Evolutionary conservation across 768 basidiomycete species (phyloP).

Genomic region (Kwoniella newhampshirensis): DNA sequence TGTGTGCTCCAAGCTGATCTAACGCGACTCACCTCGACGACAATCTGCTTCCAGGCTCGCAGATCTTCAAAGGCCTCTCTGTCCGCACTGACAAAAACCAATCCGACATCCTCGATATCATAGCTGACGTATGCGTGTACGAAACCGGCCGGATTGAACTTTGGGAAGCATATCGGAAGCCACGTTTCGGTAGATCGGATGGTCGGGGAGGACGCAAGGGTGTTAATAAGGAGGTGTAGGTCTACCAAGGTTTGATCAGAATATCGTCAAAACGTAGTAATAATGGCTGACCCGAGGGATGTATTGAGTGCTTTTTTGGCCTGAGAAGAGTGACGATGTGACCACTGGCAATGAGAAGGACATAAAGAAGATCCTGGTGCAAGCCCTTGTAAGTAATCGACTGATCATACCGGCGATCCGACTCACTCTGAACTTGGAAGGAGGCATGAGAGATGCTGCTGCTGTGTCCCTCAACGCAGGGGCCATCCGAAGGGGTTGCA

Average conservation of each 20-base stretch:
- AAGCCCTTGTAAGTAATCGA: not conserved
- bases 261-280: not conserved
- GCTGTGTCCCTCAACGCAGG: conserved; percentile 66
- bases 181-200: conserved; percentile 76
- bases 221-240: conserved; percentile 88
- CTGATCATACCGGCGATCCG: not conserved
- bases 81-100: conserved; percentile 78
- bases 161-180: conserved; percentile 93
- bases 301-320: conserved; percentile 90
- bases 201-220: conserved; percentile 77
- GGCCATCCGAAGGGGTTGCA: conserved; percentile 77
- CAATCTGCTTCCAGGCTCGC: conserved; percentile 69
- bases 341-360: conserved; percentile 75
- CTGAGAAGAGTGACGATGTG: conserved; percentile 81
- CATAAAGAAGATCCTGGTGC: conserved; percentile 80
- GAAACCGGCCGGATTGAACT: conserved; percentile 84
- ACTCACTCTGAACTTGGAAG: conserved; percentile 72
- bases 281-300: conserved; percentile 69
- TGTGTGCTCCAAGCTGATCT: not conserved
- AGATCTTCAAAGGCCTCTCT: conserved; percentile 79
- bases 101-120: conserved; percentile 57
- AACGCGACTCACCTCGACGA: conserved; percentile 60
- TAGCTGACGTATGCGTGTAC: conserved; percentile 78
- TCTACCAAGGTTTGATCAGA: conserved; percentile 58
- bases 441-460: conserved; percentile 78